Conservation (phyloP, 2,329 filamentous ascomycete species). For the Trichoderma gracile region DNA sequence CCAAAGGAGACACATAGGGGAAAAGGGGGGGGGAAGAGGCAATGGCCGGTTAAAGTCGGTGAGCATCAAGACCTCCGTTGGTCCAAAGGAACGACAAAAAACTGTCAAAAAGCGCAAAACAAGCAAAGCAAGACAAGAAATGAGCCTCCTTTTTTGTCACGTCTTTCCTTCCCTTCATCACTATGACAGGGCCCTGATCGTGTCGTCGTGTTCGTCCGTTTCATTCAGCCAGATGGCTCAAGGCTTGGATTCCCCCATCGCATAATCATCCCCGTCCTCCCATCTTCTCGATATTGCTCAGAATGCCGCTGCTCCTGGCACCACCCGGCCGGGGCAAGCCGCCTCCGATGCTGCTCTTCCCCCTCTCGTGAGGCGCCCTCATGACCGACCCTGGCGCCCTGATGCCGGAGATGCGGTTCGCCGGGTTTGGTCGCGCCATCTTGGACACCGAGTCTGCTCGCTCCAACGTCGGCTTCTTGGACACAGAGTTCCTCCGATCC, state of each 20-base stretch:
- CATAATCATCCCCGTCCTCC: constrained; percentile 48
- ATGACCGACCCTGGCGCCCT: constrained; percentile 56
- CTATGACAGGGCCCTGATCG: constrained; percentile 1
- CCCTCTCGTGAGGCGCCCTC: constrained; percentile 46
- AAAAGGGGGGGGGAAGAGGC: not conserved
- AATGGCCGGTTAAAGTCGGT: not conserved
- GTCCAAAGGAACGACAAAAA: not conserved
- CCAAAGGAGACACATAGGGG: not conserved
- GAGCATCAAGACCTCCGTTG: not conserved
- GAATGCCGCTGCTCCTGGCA: constrained; percentile 64
- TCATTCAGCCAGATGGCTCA: not conserved
- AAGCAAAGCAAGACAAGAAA: not conserved
- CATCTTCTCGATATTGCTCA: constrained; percentile 89
- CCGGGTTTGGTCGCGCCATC: constrained; percentile 48
- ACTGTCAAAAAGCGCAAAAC: not conserved
- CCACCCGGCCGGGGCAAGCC: constrained; percentile 52
- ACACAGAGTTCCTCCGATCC: not conserved
- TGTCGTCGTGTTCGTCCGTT: not conserved
- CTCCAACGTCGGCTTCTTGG: constrained; percentile 19
- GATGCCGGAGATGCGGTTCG: constrained; percentile 48
- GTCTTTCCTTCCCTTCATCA: not conserved
- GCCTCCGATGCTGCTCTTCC: constrained; percentile 46
- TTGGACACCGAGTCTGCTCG: constrained; percentile 35
- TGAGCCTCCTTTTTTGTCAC: not conserved
- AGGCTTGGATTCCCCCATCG: constrained; percentile 23